Base-by-base conservation (phyloP, 2,329 filamentous ascomycete species). In the Colletotrichum tropicicola region DNA sequence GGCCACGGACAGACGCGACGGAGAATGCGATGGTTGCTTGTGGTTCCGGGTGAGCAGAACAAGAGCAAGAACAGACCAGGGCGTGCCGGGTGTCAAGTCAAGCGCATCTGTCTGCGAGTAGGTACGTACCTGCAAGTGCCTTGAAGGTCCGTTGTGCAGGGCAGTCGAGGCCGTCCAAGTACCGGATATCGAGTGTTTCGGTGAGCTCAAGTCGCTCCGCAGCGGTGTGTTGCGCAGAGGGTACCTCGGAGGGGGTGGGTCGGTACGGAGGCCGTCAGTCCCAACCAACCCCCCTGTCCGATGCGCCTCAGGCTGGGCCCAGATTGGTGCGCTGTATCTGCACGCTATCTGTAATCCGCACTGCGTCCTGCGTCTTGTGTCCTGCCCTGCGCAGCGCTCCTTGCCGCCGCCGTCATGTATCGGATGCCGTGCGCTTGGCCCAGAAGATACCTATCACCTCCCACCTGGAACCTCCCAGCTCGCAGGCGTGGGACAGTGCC, bases 241-340 rank as follows among this genome's bases (percentile, higher is more conserved):
- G 35, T 63, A 63, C 59, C 35, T 17, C n/a, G n/a, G n/a, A n/a
- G n/a, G n/a, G n/a, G n/a, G n/a, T n/a, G n/a, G n/a, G n/a, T n/a
- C n/a, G 15, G 5, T 41, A 15, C 15, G n/a, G 37, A 15, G 37
- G n/a, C 17, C 21, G 37, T 35, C 43, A 19, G 32, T 48, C 30
- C 45, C 47, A 30, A 32, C 41, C 25, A 17, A 41, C 59, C 56
- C 55, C 58, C 61, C 27, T 61, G 57, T 56, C 49, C 37, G 49
- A 55, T 47, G 48, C 47, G n/a, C n/a, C n/a, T n/a, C n/a, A 51
- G 23, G 56, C 61, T 60, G 56, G 43, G 21, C 35, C 48, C 21
- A 55, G 61, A 49, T 54, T 65, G 56, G 56, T 65, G 32, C 47
- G 48, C 56, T 59, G 56, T 65, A 55, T 54, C 56, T 53, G 56